Percentiles rank a stretch among this genome's conserved stretches.
Evolutionary conservation across 2,329 filamentous ascomycete genomes (phyloP).

Genomic region (Clathrospora elynae): DNA sequence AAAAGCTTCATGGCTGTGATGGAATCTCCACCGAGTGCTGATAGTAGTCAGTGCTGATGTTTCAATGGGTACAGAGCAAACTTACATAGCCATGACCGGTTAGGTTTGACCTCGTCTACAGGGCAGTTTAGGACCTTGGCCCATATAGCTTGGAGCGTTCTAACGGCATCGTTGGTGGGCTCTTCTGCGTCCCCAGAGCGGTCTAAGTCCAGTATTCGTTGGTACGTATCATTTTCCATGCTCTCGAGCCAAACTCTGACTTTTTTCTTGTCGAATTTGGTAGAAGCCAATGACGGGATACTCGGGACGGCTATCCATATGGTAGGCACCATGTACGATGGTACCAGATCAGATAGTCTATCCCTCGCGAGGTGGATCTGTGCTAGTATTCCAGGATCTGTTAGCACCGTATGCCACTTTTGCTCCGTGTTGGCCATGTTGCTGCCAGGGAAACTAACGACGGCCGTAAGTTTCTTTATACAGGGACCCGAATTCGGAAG

Average conservation of each 20-base stretch:
- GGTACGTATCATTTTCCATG: conserved; percentile 48
- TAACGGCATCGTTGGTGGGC: conserved; percentile 16
- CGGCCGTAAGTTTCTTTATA: conserved; percentile 53
- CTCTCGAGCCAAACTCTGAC: conserved; percentile 53
- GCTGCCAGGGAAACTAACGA: conserved; percentile 48
- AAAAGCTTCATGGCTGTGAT: conserved; percentile 44
- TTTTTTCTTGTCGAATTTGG: conserved; percentile 41
- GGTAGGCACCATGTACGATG: conserved; percentile 41
- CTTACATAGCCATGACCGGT: conserved; percentile 41
- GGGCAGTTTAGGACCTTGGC: conserved; percentile 50
- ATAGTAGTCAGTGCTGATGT: conserved; percentile 8
- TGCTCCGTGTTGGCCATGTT: conserved; percentile 21
- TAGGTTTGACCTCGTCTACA: conserved; percentile 29
- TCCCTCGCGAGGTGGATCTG: conserved; percentile 42
- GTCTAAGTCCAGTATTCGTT: conserved; percentile 49
- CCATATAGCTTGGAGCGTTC: conserved; percentile 47
- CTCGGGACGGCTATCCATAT: conserved; percentile 47
- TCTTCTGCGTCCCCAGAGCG: conserved; percentile 27
- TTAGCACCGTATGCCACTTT: conserved; percentile 39
- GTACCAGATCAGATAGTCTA: conserved; percentile 31
- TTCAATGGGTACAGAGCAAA: background rate
- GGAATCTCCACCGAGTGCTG: conserved; percentile 42
- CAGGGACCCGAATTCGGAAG: conserved; percentile 50
- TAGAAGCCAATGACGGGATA: conserved; percentile 35
- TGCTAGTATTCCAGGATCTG: conserved; percentile 33